Evolutionary conservation across 805 yeast genomes (phyloP).

Genomic region (Wickerhamiella brachini): DNA sequence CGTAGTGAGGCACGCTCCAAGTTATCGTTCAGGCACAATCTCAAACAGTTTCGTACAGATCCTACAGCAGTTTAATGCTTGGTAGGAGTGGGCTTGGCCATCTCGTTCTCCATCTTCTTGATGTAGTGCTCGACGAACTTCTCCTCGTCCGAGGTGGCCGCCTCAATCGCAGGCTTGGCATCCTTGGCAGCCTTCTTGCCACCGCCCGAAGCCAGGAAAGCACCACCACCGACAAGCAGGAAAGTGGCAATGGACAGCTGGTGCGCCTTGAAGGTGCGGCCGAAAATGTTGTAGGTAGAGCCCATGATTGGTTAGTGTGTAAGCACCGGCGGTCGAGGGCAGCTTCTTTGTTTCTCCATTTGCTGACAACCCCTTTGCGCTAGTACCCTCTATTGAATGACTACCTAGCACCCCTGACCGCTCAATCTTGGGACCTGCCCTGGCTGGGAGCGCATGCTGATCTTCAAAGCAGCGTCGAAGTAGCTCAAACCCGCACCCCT

Average conservation of each 20-base stretch:
- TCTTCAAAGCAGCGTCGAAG: no score
- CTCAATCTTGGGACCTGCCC: no score
- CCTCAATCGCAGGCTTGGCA: constrained; percentile 54
- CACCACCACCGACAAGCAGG: constrained; percentile 48
- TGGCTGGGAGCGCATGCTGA: no score
- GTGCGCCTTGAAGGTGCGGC: constrained; percentile 74
- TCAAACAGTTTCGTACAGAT: no score
- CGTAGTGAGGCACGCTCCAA: not conserved
- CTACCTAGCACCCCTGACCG: no score
- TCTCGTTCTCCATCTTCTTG: constrained; percentile 31
- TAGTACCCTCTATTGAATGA: no score
- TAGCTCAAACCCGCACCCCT: not conserved
- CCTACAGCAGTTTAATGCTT: not conserved
- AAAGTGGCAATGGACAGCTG: constrained; percentile 77
- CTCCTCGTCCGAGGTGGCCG: constrained; percentile 78
- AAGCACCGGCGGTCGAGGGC: not conserved
- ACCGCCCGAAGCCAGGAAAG: constrained; percentile 62
- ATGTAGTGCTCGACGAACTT: constrained; percentile 63
- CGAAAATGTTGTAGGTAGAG: constrained; percentile 71
- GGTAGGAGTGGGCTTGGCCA: not conserved
- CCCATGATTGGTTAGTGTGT: constrained; percentile 38
- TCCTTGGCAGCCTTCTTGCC: constrained; percentile 36
- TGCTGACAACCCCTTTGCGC: not conserved
- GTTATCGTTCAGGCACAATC: not conserved
- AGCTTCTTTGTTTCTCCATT: not conserved